Evolutionary conservation across 345 rosid species (phyloP), one percentile per base, ranked within the genome.

Genomic region (Noccaea caerulescens): DNA sequence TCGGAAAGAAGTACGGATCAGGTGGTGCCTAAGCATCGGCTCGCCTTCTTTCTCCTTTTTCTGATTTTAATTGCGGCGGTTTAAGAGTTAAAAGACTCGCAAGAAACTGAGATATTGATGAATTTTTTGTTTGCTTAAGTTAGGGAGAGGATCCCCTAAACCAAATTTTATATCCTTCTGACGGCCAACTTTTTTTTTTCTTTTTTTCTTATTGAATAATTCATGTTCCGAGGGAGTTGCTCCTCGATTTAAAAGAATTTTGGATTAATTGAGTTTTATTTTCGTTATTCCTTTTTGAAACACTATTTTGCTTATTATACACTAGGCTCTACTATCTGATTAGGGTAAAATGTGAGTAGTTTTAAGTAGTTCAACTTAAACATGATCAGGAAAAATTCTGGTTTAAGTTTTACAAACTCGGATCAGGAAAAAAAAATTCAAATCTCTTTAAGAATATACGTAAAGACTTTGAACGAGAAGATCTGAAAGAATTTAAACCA

Each of bases 1-100:
- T 90, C 2, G 93, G 93, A 13, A 90, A 87, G 89, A 90, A 87
- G 84, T 90, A 77, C 45, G 88, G 93, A 71, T 86, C 91, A 1
- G 96, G 93, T 12, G 86, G 96, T 57, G 86, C 81, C 65, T 75
- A 74, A 77, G 61, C 45, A 34, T 44, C 6, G 12, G 23, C 8
- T 25, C 18, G 14, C 30, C 72, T 33, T n/a, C 38, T 27, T 16
- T 4, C 36, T 71, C 13, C 12, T 20, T 61, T 52, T 60, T 27
- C 20, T 10, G 23, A 70, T 60, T 71, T 49, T 13, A 61, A 10
- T 52, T 62, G 62, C 69, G 62, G 62, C 69, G 62, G 69, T 62
- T 42, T 41, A 32, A 3, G 30, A 27, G 30, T 27, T 27, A 27
- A 20, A 20, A 6, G 9, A 33, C 45, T 36, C 38, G 16, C 54